Evolutionary conservation across 192 early-diverging fungal species (phyloP).

Genomic region (Fimicolochytrium jonesii): DNA sequence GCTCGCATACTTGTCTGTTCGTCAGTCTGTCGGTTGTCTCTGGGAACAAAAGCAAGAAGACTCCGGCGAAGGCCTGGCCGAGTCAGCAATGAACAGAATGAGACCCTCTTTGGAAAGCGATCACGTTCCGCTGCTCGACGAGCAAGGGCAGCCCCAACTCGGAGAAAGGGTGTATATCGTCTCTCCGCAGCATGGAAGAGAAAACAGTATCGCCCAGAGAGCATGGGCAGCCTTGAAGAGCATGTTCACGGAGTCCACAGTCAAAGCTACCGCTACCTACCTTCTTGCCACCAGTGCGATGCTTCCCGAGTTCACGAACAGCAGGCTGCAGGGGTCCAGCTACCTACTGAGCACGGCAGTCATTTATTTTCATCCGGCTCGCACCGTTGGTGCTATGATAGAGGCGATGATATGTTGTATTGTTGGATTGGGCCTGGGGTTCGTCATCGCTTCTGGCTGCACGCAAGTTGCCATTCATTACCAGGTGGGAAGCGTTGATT

Average conservation of each 20-base stretch:
- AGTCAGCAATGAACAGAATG: too few relatives aligned
- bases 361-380: constrained; percentile 26
- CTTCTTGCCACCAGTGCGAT: constrained; percentile 8
- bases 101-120: too few relatives aligned
- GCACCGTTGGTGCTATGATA: constrained; percentile 22
- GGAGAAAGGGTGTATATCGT: too few relatives aligned
- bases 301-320: not conserved
- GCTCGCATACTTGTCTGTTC: too few relatives aligned
- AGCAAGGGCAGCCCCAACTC: too few relatives aligned
- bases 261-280: constrained; percentile 11
- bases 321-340: not conserved
- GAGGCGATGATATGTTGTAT: constrained; percentile 21
- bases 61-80: too few relatives aligned
- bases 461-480: constrained; percentile 6
- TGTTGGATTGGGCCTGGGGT: constrained; percentile 9
- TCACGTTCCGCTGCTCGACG: too few relatives aligned
- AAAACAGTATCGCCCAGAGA: not conserved
- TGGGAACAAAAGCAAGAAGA: too few relatives aligned
- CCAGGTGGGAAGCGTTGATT: too few relatives aligned
- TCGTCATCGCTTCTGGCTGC: constrained; percentile 13
- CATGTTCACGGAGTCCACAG: not conserved
- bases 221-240: not conserved
- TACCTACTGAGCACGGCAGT: constrained; percentile 21
- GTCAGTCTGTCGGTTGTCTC: too few relatives aligned
- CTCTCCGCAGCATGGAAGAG: too few relatives aligned